Base-by-base conservation (phyloP, 192 early-diverging fungal genomes). In the Mortierella antarctica region DNA sequence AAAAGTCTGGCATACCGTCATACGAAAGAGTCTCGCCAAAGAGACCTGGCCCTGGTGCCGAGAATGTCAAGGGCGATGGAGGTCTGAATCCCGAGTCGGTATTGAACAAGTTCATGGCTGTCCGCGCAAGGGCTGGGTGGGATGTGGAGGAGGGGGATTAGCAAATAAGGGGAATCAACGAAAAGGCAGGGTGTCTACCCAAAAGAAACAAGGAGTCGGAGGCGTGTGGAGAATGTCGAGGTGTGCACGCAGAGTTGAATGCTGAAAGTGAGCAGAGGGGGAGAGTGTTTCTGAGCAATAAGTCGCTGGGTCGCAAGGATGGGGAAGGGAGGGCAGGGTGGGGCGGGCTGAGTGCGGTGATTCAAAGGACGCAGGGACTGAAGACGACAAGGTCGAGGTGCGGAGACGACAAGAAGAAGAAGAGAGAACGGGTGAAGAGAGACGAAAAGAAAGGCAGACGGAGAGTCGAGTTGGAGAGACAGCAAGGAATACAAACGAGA, bases 51-150 rank as follows among this genome's bases (percentile, higher is more conserved):
- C 58, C 62, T 13, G 77, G 60, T 15, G 69, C 68, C 4, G 69
- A 21, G 15, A 80, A 72, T 18, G 42, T 9, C 40, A 72, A 42
- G 13, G 77, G 77, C 2, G 77, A 72, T 63, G 77, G 77, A 8
- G 77, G 77, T 54, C 77, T 61, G 55, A 80, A 80, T 4, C 77
- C 77, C 50, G 70, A 72, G 60, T 80, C 77, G n/a, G 77, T 80
- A 45, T 72, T 80, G 70, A 72, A 80, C 77, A 72, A 67, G 65
- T 72, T 72, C 77, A 80, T 80, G 56, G 49, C 56, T 49, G 39
- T 13, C 7, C 14, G 52, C n/a, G 6, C 18, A 47, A 57, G 18
- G 7, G 18, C 12, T n/a, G 54, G 23, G 55, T 68, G 15, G 31
- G 48, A 48, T 23, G 21, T 64, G 61, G 31, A 31, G 31, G 31